Percentiles rank a stretch among this genome's conserved stretches.
Evolutionary conservation across 2,329 filamentous ascomycete species (phyloP).

Genomic region (Arthrobotrys musiformis): DNA sequence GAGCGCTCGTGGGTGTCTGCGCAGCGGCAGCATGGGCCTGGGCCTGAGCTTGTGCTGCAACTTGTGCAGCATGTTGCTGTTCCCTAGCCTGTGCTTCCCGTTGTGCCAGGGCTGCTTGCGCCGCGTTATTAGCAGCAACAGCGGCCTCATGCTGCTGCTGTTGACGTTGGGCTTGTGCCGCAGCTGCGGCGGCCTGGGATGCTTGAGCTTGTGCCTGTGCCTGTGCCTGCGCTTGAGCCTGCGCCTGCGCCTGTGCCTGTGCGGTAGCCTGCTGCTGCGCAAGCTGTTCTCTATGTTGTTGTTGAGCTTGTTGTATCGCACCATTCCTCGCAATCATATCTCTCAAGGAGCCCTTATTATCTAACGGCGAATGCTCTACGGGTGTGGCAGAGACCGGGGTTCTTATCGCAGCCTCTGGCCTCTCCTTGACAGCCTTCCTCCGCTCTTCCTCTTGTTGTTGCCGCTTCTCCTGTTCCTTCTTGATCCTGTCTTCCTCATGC

Average conservation of each 20-base stretch:
- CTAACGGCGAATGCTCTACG: constrained; percentile 63
- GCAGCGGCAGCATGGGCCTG: constrained; percentile 17
- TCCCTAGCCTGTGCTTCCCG: constrained; percentile 51
- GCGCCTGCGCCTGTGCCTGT: constrained; percentile 39
- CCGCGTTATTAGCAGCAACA: constrained; percentile 3
- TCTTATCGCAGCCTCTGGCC: constrained; percentile 61
- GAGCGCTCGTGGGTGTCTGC: constrained; percentile 51
- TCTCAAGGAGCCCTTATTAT: constrained; percentile 64
- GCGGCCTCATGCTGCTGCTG: constrained; percentile 17
- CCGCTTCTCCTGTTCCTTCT: constrained; percentile 71
- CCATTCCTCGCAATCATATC: constrained; percentile 52
- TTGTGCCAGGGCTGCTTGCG: constrained; percentile 41
- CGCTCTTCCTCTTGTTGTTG: constrained; percentile 58
- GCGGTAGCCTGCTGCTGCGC: constrained; percentile 63
- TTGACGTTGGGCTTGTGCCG: constrained; percentile 25
- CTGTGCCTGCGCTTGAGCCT: constrained; percentile 40
- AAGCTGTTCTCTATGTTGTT: constrained; percentile 65
- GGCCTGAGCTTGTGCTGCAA: constrained; percentile 24
- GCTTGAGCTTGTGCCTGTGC: constrained; percentile 33
- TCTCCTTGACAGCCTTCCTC: constrained; percentile 56
- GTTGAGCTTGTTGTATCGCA: constrained; percentile 64
- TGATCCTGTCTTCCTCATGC: constrained; percentile 73
- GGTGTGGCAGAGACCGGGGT: constrained; percentile 65
- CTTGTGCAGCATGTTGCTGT: constrained; percentile 33
- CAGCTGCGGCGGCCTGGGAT: constrained; percentile 18